phyloP scores from a whole-genome alignment of 768 basidiomycete species.

The Pleurotus pulmonarius region DNA sequence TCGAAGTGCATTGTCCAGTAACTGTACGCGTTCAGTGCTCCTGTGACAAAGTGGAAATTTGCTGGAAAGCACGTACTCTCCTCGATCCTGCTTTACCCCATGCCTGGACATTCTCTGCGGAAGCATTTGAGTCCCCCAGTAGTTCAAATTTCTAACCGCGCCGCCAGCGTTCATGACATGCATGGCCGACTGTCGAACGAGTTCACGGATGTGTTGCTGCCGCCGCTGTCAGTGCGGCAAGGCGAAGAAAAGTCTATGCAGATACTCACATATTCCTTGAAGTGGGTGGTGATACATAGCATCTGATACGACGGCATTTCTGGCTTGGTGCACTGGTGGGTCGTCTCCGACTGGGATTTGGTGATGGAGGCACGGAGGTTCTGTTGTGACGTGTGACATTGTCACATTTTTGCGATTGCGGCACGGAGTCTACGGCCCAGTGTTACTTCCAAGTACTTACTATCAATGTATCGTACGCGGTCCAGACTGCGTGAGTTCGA shows the following conservation, averaged over 20 bases:
- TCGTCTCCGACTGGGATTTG: too few species aligned
- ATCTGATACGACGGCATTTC: slow-evolving; percentile 88
- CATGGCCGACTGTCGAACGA: slow-evolving; percentile 67
- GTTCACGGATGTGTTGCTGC: slow-evolving; percentile 72
- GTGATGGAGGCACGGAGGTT: too few species aligned
- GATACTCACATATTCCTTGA: slow-evolving; percentile 61
- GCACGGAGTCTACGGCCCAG: too few species aligned
- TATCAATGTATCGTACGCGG: too few species aligned
- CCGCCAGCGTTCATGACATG: slow-evolving; percentile 75
- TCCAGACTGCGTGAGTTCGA: too few species aligned
- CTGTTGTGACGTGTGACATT: too few species aligned
- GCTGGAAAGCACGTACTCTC: slow-evolving; percentile 61
- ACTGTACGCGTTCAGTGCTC: slow-evolving; percentile 30
- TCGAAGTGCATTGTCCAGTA: slow-evolving; percentile 94
- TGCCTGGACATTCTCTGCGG: slow-evolving; percentile 73
- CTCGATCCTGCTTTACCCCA: slow-evolving; percentile 49
- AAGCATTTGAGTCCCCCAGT: slow-evolving; percentile 68
- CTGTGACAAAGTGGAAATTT: too few species aligned
- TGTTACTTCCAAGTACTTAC: too few species aligned
- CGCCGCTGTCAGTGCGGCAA: neutral
- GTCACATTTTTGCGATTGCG: too few species aligned
- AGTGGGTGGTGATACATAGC: slow-evolving; percentile 78
- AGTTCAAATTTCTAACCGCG: slow-evolving; percentile 77
- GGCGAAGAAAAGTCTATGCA: neutral
- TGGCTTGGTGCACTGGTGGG: neutral